phyloP scores from a whole-genome alignment of 768 basidiomycete species.

The Phaeolepiota aurea region DNA sequence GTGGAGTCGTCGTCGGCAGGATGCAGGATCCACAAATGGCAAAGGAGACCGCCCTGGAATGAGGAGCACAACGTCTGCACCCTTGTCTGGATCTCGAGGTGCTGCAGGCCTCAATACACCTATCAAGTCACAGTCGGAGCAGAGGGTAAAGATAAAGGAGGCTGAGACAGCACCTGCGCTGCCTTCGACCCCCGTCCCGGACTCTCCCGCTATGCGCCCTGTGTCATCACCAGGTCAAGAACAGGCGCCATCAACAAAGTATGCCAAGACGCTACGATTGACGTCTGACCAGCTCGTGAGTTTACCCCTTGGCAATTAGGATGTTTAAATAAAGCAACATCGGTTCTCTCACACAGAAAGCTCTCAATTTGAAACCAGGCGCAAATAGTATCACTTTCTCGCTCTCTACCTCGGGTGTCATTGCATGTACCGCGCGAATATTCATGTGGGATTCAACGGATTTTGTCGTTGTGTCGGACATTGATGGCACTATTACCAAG shows the following conservation, averaged over 20 bases:
- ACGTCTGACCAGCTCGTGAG: conserved; percentile 91
- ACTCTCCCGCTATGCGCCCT: conserved; percentile 4
- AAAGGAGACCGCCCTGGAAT: conserved; percentile 13
- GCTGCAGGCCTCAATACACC: not conserved
- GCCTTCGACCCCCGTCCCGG: conserved; percentile 38
- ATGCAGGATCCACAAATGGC: conserved; percentile 8
- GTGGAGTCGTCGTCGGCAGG: conserved; percentile 58
- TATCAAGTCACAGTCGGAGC: not conserved
- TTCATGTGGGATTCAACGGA: conserved; percentile 96
- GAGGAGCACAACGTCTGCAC: conserved; percentile 18
- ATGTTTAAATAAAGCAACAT: no score
- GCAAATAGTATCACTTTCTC: conserved; percentile 92
- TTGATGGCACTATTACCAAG: conserved; percentile 99
- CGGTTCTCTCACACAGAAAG: conserved; percentile 65
- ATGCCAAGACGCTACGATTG: conserved; percentile 85
- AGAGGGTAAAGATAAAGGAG: conserved; percentile 6
- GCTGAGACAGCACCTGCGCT: conserved; percentile 33
- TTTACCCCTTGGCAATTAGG: no score
- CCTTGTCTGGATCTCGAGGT: conserved; percentile 5
- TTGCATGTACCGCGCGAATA: conserved; percentile 85
- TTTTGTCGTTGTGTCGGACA: conserved; percentile 88
- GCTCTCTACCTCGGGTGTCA: conserved; percentile 70
- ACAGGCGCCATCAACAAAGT: conserved; percentile 36
- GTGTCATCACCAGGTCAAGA: not conserved
- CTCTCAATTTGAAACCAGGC: conserved; percentile 74